phyloP scores from a whole-genome alignment of 2,329 filamentous ascomycete species.

The Fusarium scirpi region DNA sequence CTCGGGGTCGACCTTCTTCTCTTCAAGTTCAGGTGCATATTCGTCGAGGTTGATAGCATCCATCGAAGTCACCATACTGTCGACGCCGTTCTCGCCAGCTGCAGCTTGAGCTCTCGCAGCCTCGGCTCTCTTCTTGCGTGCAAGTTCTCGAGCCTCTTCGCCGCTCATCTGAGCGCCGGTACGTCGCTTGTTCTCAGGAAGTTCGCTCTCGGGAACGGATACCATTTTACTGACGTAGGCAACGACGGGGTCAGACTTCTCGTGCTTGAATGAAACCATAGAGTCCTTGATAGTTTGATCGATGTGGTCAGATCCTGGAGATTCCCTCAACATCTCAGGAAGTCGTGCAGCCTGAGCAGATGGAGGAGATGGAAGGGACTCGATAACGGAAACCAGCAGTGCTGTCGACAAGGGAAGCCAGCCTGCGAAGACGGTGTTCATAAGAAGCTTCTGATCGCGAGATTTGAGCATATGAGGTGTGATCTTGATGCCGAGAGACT shows the following conservation, averaged over 20 bases:
- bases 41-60: conserved; percentile 71
- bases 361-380: conserved; percentile 88
- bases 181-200: conserved; percentile 85
- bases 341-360: conserved; percentile 83
- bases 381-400: conserved; percentile 90
- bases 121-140: conserved; percentile 88
- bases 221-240: conserved; percentile 99
- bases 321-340: conserved; percentile 81
- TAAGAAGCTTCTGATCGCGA: conserved; percentile 82
- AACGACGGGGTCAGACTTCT: conserved; percentile 80
- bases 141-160: conserved; percentile 90
- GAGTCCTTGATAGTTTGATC: conserved; percentile 78
- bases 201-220: conserved; percentile 89
- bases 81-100: conserved; percentile 60
- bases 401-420: conserved; percentile 96
- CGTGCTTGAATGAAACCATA: conserved; percentile 82
- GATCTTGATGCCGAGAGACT: conserved; percentile 86
- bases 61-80: conserved; percentile 71
- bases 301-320: conserved; percentile 80
- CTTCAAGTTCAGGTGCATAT: conserved; percentile 58
- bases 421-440: conserved; percentile 86
- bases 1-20: conserved; percentile 78
- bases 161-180: conserved; percentile 76
- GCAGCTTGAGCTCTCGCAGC: conserved; percentile 82
- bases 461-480: conserved; percentile 87